Base-by-base conservation (phyloP, 2,329 filamentous ascomycete species). In the Aureobasidium subglaciale region DNA sequence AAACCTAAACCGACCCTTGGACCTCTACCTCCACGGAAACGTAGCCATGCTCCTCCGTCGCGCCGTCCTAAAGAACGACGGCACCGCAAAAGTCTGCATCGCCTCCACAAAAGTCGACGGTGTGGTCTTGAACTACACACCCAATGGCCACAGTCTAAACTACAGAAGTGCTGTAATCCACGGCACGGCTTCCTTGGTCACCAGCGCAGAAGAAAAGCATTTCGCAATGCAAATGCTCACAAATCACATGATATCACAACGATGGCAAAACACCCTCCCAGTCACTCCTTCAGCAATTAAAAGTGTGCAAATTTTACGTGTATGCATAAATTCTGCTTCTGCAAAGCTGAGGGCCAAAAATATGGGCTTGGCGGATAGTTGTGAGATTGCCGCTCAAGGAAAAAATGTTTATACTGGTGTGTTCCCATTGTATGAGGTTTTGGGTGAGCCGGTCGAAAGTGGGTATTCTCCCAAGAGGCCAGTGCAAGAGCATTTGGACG, bases 21-120 rank as follows among this genome's bases (percentile, higher is more conserved):
- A 56, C 42, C 34, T 56, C 20, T 49, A 56, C 27, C 53, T 56
- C 11, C 53, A 56, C 41, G 53, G 53, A 15, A 56, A 56, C 24
- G 16, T 35, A 25, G 53, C 53, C 20, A 56, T 56, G 53, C 40
- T 56, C 32, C 41, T 56, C 2, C 53, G 53, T 5, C 40, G 41
- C 8, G 53, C 41, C 4, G 16, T 56, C 9, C 15, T n/a, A 20
- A 35, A 48, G 15, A 42, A 41, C 16, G n/a, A n/a, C n/a, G 25
- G 18, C 24, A 9, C 18, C 15, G 20, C 42, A 2, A 56, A 56
- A 34, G 43, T 56, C 25, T 56, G 54, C 54, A 34, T 56, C 25
- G 27, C 42, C 15, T 40, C 54, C 25, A 56, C 54, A 13, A 32
- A 25, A 32, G 54, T 56, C 6, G 53, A 56, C n/a, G 53, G 53